Evolutionary conservation across 176 grass and related monocot species (phyloP).

Genomic region (Eleusine coracana): DNA sequence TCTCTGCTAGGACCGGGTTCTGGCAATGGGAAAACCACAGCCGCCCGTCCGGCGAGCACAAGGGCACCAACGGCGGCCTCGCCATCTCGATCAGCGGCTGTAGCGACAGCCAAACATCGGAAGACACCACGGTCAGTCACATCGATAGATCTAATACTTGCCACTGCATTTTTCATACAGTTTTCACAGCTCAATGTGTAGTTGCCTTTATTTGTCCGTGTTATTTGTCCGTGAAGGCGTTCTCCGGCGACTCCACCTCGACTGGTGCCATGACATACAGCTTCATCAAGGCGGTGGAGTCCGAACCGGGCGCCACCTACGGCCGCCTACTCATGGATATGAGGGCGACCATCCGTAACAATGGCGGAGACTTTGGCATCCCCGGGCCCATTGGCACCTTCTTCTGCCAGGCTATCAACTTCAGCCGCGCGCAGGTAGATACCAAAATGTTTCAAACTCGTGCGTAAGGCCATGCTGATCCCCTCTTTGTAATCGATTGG

Average conservation of each 20-base stretch:
- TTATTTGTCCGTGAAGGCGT: neutral
- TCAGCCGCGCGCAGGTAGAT: slow-evolving; percentile 54
- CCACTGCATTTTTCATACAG: neutral
- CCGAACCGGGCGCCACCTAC: slow-evolving; percentile 42
- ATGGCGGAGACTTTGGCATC: slow-evolving; percentile 49
- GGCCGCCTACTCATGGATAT: slow-evolving; percentile 41
- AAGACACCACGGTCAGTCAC: slow-evolving; percentile 60
- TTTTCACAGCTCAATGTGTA: neutral
- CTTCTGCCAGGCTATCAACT: slow-evolving; percentile 48
- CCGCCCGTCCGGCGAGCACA: slow-evolving; percentile 39
- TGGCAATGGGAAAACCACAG: slow-evolving; percentile 81
- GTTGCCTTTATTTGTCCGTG: neutral
- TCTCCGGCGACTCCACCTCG: slow-evolving; percentile 7
- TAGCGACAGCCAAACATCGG: slow-evolving; percentile 74
- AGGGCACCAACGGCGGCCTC: slow-evolving; percentile 66
- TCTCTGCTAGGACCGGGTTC: slow-evolving; percentile 53
- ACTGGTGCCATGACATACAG: slow-evolving; percentile 79
- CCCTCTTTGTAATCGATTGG: neutral
- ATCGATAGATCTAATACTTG: neutral
- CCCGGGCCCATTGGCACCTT: slow-evolving; percentile 51
- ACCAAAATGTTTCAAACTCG: neutral
- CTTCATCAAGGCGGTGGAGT: slow-evolving; percentile 74
- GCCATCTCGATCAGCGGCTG: slow-evolving; percentile 93
- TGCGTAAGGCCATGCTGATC: neutral
- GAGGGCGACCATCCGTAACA: slow-evolving; percentile 37